Base-by-base conservation (phyloP, 805 yeast genomes). In the Candida tibetensis region DNA sequence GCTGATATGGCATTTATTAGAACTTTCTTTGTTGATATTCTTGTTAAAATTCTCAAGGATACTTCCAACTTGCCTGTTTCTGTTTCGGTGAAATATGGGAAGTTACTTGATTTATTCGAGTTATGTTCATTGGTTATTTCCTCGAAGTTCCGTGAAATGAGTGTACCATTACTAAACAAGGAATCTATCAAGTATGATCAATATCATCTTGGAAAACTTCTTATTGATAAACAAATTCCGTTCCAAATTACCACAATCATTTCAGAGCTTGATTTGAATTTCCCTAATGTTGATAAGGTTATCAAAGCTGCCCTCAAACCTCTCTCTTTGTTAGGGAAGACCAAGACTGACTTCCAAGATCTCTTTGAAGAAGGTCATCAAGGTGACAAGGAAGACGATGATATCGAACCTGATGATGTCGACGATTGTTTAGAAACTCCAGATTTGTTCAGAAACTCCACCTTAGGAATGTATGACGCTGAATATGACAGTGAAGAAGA, bases 381-480 rank as follows among this genome's bases (percentile, higher is more conserved):
- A 30, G 81, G 76, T 22, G 91, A 81, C 13, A 66, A 63, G 19
- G 77, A 71, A 17, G 69, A 63, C 16, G 69, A 61, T 9, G 65
- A 56, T 10, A 52, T 58, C 5, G 53, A 55, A 5, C 58, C 58
- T 6, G 55, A 47, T 25, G 63, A 58, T 6, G 79, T 74, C 18
- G 87, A 82, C 26, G 64, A 69, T 19, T 55, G 72, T 21, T 95
- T 84, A 37, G 91, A 87, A 37, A 77, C 89, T 0, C 89, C 95
- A 0, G 90, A 90, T 56, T 67, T 90, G 52, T 80, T 91, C 60
- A 70, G 83, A 28, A 90, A 93, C 55, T 90, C 97, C 0, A 86
- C 97, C 0, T 69, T 91, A 28, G 97, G 96, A 1, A 90, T 91
- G 95, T 91, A 84, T 56, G 97, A 91, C 50, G 81, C 85, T 28